phyloP scores from a whole-genome alignment of 345 rosid genomes.

The Sonneratia alba region DNA sequence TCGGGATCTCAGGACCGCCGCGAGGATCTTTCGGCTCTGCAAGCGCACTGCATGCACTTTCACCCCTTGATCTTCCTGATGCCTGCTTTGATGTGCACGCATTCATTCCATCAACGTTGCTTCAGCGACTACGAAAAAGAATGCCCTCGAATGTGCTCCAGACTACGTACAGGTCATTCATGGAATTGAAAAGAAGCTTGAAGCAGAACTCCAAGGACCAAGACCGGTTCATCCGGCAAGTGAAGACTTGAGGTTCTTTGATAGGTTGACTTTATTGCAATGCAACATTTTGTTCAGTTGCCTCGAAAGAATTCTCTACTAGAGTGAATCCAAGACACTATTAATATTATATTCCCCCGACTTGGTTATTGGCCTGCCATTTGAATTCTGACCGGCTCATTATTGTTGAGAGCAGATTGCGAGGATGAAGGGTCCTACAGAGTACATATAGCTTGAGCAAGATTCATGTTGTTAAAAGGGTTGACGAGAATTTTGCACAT shows the following conservation, averaged over 20 bases:
- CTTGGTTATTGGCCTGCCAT: not conserved
- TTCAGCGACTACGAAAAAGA: constrained; percentile 97
- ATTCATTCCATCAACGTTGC: constrained; percentile 94
- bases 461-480: not conserved
- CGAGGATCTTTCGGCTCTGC: constrained; percentile 97
- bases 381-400: not conserved
- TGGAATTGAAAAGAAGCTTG: constrained; percentile 81
- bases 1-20: constrained; percentile 86
- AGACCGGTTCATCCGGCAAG: constrained; percentile 77
- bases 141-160: constrained; percentile 88
- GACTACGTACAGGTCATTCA: constrained; percentile 64
- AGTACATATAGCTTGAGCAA: not conserved
- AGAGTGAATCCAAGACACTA: not conserved
- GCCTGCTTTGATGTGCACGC: constrained; percentile 97
- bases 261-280: no score
- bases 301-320: not conserved
- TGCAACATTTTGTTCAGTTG: not conserved
- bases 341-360: not conserved
- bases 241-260: constrained; percentile 37
- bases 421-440: not conserved
- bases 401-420: not conserved
- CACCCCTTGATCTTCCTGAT: constrained; percentile 90
- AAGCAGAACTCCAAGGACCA: constrained; percentile 89
- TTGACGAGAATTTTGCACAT: not conserved
- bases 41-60: constrained; percentile 94